These are phyloP conservation scores for Camptophora hylomeconis DNA, from an alignment of 2,329 filamentous ascomycete species.

Conservation along the genomic window DNA sequence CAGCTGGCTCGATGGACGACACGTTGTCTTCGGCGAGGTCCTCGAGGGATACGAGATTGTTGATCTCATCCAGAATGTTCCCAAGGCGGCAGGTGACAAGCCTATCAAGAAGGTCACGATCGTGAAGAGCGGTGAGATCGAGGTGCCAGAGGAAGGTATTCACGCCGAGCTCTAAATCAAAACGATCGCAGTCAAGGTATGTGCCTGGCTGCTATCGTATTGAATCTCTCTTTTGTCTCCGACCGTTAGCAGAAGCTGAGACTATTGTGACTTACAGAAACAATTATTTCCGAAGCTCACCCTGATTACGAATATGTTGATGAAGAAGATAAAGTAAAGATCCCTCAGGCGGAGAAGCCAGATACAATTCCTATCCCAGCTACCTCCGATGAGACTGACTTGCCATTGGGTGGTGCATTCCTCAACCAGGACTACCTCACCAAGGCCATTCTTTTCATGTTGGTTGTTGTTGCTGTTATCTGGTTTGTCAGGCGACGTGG, in stretches of 20 bases:
- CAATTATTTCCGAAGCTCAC: conserved; percentile 13
- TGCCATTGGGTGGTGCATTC: too few species aligned
- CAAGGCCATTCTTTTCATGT: conserved; percentile 10
- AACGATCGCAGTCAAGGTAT: too few species aligned
- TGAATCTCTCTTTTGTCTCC: too few species aligned
- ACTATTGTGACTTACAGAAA: conserved; percentile 9
- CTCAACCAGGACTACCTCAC: conserved; percentile 11
- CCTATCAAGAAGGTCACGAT: conserved; percentile 49
- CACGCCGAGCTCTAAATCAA: conserved; percentile 54
- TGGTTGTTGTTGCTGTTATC: conserved; percentile 10
- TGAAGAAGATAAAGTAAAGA: conserved; percentile 5
- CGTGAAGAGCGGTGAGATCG: conserved; percentile 51
- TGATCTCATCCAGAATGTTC: conserved; percentile 50
- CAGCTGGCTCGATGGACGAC: conserved; percentile 49
- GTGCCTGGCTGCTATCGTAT: conserved; percentile 16
- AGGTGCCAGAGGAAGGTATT: conserved; percentile 52
- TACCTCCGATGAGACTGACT: too few species aligned
- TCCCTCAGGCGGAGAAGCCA: conserved; percentile 2
- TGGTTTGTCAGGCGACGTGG: conserved; percentile 9
- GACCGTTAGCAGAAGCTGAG: conserved; percentile 7
- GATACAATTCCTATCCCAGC: too few species aligned
- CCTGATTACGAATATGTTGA: conserved; percentile 11
- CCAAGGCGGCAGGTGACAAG: conserved; percentile 44
- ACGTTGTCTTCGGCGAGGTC: conserved; percentile 58
- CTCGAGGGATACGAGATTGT: conserved; percentile 55